Evolutionary conservation across 176 grass and related monocot species (phyloP), one percentile per base, ranked within the genome.

Genomic region (Aegilops sharonensis): DNA sequence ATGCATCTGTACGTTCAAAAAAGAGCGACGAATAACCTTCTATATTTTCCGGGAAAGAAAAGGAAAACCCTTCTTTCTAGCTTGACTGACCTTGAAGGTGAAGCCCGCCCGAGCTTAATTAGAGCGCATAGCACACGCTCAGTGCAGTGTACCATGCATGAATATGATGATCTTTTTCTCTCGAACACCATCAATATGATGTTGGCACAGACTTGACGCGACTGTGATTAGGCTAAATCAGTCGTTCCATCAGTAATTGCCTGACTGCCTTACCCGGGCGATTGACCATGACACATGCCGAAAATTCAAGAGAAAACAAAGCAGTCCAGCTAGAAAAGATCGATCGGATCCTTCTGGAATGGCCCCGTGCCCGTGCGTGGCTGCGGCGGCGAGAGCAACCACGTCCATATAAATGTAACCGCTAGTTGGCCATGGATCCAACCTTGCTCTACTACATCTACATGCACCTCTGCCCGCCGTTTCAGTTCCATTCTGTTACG

Each of bases 371-470:
- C 37, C 37, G 5, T 43, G 37, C 45, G 25, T 54, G 45, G 73
- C 9, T 30, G 45, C 45, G 45, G 73, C 25, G 45, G 45, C 73
- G 30, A 52, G 73, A 76, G 45, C 73, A 76, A 76, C 73, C 73
- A 54, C 73, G 73, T 76, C 73, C 73, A 54, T 76, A 54, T 52
- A 76, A 76, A 76, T 47, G 73, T 76, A 76, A 76, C 73, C 73
- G 73, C 73, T 15, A 8, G 9, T 36, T 72, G 70, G 37, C 70
- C 70, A 72, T 34, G 32, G n/a, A 72, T 72, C 70, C 70, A 72
- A 0, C 70, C 70, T 25, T 8, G 6, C 54, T 57, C 59, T 62
- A 10, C 48, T 52, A 52, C 48, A 52, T 52, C 72, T 75, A 54
- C 45, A 25, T 76, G 73, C 73, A 76, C 45, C 73, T 76, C 73